Base-by-base conservation (phyloP, 148 eudicot species). In the Diospyros lotus region DNA sequence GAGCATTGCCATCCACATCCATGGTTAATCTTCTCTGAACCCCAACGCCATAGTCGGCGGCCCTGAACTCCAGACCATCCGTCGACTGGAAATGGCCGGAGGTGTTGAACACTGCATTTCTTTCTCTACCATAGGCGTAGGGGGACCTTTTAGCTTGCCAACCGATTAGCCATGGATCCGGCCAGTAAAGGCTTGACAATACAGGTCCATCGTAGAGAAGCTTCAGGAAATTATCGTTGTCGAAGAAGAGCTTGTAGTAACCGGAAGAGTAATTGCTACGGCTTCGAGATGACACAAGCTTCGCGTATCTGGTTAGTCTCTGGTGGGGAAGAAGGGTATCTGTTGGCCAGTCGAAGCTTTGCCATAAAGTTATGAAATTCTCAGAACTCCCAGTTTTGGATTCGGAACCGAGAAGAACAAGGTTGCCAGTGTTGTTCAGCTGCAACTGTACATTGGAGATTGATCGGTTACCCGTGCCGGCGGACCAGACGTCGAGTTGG, bases 281-380 rank as follows among this genome's bases (percentile, higher is more conserved):
- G 77, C 87, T 80, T 50, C 83, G 60, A 46, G 79, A 78, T 4
- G 93, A 83, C 46, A 87, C 43, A 0, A 87, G 77, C 11, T 5
- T 51, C 0, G 65, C 14, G 13, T 68, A 53, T 74, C 79, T 62
- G 6, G 81, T 85, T 4, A 87, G 58, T 2, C 15, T 46, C 65
- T 89, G 90, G 51, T 68, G 4, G 5, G 89, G 84, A 54, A 87
- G 85, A 61, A 84, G 80, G 0, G 85, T 82, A 52, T 89, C 58
- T 4, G 89, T 82, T 14, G 87, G 90, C 2, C 71, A 87, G 51
- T 83, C 79, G 38, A 89, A 89, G 52, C 89, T 89, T 73, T 87
- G 86, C 89, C 93, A 87, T 1, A 83, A 55, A 4, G 28, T 64
- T 4, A 9, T 1, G 6, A 13, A 54, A 5, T 61, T 55, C 7